These are phyloP conservation scores for Gastroboletus turbinatus DNA, from an alignment of 1,284 basidiomycete genomes.

Conservation along the genomic window DNA sequence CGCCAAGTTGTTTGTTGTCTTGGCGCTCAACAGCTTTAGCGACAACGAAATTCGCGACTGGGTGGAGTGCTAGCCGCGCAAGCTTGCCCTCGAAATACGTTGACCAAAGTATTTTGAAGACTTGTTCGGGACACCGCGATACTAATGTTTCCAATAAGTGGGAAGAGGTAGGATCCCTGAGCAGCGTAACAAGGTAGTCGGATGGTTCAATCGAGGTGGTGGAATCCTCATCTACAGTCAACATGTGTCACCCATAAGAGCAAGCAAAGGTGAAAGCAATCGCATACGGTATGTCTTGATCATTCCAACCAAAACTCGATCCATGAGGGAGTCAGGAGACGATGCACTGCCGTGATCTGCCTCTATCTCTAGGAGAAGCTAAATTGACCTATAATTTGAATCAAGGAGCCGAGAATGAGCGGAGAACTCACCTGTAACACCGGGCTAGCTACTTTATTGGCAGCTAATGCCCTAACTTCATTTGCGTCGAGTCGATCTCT, in stretches of 20 bases:
- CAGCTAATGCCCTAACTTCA: slow-evolving; percentile 81
- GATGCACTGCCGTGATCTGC: slow-evolving; percentile 61
- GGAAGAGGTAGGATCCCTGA: slow-evolving; percentile 84
- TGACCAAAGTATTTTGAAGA: slow-evolving; percentile 72
- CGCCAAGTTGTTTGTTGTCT: slow-evolving; percentile 52
- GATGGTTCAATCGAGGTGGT: slow-evolving; percentile 47
- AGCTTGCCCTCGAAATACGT: slow-evolving; percentile 77
- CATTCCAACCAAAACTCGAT: slow-evolving; percentile 78
- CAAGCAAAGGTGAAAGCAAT: background rate
- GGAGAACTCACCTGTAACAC: slow-evolving; percentile 64
- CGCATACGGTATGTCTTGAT: slow-evolving; percentile 64
- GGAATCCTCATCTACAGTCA: slow-evolving; percentile 38
- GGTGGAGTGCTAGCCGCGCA: slow-evolving; percentile 73
- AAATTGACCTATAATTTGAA: background rate
- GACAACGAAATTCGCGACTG: slow-evolving; percentile 90
- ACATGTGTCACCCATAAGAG: slow-evolving; percentile 1
- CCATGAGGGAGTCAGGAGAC: slow-evolving; percentile 73
- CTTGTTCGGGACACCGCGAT: slow-evolving; percentile 53
- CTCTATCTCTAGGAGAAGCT: slow-evolving; percentile 83
- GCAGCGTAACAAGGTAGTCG: slow-evolving; percentile 76
- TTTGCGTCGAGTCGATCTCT: slow-evolving; percentile 59
- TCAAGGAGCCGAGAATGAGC: background rate
- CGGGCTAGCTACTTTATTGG: slow-evolving; percentile 80
- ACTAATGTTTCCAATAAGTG: slow-evolving; percentile 84
- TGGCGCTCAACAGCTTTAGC: slow-evolving; percentile 72